Conservation (phyloP, 2,329 filamentous ascomycete genomes). For the Cytospora chrysosperma region DNA sequence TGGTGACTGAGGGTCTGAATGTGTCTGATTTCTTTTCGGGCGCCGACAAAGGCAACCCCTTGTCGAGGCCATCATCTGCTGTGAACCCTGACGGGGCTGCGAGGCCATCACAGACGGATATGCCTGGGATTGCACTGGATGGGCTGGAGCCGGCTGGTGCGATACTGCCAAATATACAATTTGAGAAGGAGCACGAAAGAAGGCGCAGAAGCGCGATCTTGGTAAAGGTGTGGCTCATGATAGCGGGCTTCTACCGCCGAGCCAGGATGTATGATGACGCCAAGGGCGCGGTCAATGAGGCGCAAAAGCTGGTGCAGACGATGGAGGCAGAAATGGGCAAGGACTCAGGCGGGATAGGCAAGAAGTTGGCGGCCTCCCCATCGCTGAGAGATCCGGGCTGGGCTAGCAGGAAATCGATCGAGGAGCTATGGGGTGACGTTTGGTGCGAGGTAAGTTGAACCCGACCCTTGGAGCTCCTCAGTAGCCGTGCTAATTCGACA, state of each 20-base stretch:
- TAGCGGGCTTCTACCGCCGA: slow-evolving; percentile 82
- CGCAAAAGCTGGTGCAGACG: slow-evolving; percentile 68
- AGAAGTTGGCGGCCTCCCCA: slow-evolving; percentile 61
- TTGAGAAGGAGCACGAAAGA: slow-evolving; percentile 53
- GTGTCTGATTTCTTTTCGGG: slow-evolving; percentile 46
- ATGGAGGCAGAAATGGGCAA: slow-evolving; percentile 67
- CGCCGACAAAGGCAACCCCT: slow-evolving; percentile 37
- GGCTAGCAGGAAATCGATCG: slow-evolving; percentile 77
- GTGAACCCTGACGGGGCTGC: slow-evolving; percentile 42
- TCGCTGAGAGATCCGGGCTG: slow-evolving; percentile 67
- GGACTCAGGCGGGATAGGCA: slow-evolving; percentile 57
- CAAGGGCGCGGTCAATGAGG: slow-evolving; percentile 76
- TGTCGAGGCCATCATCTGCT: slow-evolving; percentile 45
- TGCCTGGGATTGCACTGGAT: slow-evolving; percentile 41
- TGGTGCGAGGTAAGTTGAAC: slow-evolving; percentile 67
- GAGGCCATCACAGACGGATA: slow-evolving; percentile 40
- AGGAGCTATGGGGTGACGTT: slow-evolving; percentile 82
- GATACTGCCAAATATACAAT: slow-evolving; percentile 52
- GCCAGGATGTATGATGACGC: slow-evolving; percentile 79
- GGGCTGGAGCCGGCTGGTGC: slow-evolving; percentile 45
- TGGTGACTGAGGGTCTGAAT: slow-evolving; percentile 36
- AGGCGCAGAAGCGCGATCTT: slow-evolving; percentile 55
- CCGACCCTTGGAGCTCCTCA: not conserved
- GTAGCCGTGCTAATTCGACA: not conserved
- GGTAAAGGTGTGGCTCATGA: slow-evolving; percentile 84